A percentile compares a stretch with the other conserved stretches of the same genome.
Evolutionary conservation across 176 grass and related monocot species (phyloP).

Genomic region (maize (Zea mays)): Zm-B73-REFERENCE-NAM-5.0 NC_050105.1:129442501-129443000

Average conservation of each 20-base stretch:
- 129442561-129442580: conserved; percentile 59
- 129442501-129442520: conserved; percentile 19
- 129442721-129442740: conserved; percentile 29
- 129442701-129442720: not conserved
- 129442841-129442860: not conserved
- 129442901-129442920: not conserved
- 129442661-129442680: conserved; percentile 51
- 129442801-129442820: not conserved
- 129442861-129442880: not conserved
- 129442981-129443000: not conserved
- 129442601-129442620: conserved; percentile 65
- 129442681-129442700: conserved; percentile 47
- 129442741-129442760: conserved; percentile 1
- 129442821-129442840: not conserved
- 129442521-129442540: conserved; percentile 7
- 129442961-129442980: conserved; percentile 1
- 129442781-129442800: not conserved
- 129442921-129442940: not conserved
- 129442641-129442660: conserved; percentile 50
- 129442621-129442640: conserved; percentile 60
- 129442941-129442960: not conserved
- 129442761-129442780: conserved; percentile 13
- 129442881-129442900: not conserved
- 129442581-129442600: conserved; percentile 45
- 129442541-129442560: conserved; percentile 58